Conservation (phyloP, 208 protist species). For the Trypanosomatidae sp. region DNA sequence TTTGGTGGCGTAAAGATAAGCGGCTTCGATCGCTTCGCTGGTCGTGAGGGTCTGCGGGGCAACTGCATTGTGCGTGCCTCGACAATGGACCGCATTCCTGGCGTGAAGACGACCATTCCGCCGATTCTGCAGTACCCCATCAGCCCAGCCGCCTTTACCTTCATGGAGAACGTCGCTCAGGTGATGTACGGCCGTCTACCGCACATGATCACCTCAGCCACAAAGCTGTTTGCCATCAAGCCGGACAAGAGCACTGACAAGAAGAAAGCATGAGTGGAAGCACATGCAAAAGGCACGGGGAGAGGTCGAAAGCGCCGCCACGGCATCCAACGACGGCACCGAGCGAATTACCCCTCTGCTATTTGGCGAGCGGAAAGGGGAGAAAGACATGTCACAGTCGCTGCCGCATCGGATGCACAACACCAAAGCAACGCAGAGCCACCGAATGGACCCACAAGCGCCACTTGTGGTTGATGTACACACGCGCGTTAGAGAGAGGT, state of each 20-base stretch:
- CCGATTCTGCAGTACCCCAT: slow-evolving; percentile 88
- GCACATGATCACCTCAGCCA: slow-evolving; percentile 43
- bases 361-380: not conserved
- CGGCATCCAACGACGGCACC: not conserved
- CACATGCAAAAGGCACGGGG: too few relatives aligned
- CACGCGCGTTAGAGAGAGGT: not conserved
- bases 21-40: slow-evolving; percentile 95
- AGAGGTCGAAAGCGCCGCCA: not conserved
- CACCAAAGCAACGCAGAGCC: not conserved
- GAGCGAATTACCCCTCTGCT: not conserved
- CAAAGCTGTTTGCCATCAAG: slow-evolving; percentile 63
- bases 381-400: not conserved
- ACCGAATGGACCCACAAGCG: not conserved
- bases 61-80: slow-evolving; percentile 88
- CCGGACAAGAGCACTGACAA: slow-evolving; percentile 23
- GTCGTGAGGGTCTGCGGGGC: slow-evolving; percentile 92
- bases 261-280: slow-evolving; percentile 21
- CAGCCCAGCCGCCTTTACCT: slow-evolving; percentile 61
- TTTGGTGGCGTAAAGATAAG: slow-evolving; percentile 96
- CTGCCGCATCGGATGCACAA: not conserved
- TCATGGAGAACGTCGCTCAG: slow-evolving; percentile 76
- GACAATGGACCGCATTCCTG: slow-evolving; percentile 82
- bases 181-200: slow-evolving; percentile 74
- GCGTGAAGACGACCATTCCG: slow-evolving; percentile 84
- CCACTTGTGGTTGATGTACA: not conserved